phyloP scores from a whole-genome alignment of 176 grass and related monocot genomes.

The Olyra latifolia region DNA sequence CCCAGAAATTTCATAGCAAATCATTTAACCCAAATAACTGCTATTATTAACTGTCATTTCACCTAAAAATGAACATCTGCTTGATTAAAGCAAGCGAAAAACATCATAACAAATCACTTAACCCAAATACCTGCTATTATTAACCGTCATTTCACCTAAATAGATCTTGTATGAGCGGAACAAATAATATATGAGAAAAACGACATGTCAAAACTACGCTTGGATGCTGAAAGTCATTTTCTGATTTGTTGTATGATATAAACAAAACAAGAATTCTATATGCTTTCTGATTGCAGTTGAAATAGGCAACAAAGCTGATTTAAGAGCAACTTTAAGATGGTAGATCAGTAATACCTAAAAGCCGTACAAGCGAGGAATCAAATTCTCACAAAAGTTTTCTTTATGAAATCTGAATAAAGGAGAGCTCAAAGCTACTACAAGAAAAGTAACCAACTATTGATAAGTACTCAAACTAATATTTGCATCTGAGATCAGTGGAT shows the following conservation, averaged over 20 bases:
- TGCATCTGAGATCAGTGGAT: background rate
- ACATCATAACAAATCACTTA: no score
- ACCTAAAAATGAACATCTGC: no score
- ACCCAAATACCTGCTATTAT: no score
- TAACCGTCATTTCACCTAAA: background rate
- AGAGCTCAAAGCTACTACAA: background rate
- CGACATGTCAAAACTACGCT: background rate
- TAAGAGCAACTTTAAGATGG: background rate
- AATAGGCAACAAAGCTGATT: background rate
- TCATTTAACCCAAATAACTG: background rate
- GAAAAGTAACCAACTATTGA: background rate
- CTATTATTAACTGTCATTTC: background rate
- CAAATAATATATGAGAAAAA: background rate
- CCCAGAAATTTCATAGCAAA: no score
- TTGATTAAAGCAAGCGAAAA: no score
- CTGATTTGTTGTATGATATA: background rate
- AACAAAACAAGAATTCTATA: background rate
- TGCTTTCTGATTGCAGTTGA: background rate
- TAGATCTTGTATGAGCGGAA: background rate
- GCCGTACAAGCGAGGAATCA: background rate
- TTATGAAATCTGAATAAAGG: conserved; percentile 4
- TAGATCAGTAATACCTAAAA: background rate
- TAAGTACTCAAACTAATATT: conserved; percentile 12
- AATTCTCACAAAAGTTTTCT: background rate
- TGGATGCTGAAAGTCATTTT: conserved; percentile 2